Percentiles rank a stretch among this genome's conserved stretches.
Conservation (phyloP, 108 stramenopile species). For the Aurantiochytrium sp. region DNA sequence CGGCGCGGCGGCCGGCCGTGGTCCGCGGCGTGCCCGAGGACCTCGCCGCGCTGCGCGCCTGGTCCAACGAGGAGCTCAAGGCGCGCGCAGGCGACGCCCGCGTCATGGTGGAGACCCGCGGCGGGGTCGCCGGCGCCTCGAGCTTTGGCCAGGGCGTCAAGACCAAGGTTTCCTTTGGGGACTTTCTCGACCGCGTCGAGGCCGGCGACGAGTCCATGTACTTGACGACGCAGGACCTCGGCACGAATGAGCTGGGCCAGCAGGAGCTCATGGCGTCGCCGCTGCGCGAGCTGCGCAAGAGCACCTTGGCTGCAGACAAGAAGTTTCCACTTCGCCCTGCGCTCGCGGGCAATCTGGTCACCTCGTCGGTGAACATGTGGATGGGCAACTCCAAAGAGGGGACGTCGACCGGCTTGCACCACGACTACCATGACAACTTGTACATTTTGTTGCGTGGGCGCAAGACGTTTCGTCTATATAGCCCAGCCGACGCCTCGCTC, state of each 20-base stretch:
- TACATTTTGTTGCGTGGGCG: constrained; percentile 71
- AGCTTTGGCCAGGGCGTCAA: neutral
- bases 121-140: neutral
- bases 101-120: neutral
- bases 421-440: constrained; percentile 98
- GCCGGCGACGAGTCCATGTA: neutral
- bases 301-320: constrained; percentile 13
- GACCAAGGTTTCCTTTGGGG: neutral
- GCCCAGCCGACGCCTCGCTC: constrained; percentile 46
- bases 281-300: neutral
- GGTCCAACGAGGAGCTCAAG: neutral
- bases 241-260: neutral
- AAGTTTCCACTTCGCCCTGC: constrained; percentile 56
- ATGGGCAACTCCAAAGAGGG: constrained; percentile 52
- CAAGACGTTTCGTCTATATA: constrained; percentile 74
- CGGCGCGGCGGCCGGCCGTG: neutral
- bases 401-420: constrained; percentile 70
- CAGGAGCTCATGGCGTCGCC: constrained; percentile 2
- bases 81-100: neutral
- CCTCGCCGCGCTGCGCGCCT: neutral
- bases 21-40: neutral
- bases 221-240: constrained; percentile 27
- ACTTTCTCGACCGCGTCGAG: neutral
- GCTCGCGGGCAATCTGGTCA: constrained; percentile 60
- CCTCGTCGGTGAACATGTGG: constrained; percentile 79